phyloP scores from a whole-genome alignment of 345 rosid genomes.

The Eutrema heterophyllum region DNA sequence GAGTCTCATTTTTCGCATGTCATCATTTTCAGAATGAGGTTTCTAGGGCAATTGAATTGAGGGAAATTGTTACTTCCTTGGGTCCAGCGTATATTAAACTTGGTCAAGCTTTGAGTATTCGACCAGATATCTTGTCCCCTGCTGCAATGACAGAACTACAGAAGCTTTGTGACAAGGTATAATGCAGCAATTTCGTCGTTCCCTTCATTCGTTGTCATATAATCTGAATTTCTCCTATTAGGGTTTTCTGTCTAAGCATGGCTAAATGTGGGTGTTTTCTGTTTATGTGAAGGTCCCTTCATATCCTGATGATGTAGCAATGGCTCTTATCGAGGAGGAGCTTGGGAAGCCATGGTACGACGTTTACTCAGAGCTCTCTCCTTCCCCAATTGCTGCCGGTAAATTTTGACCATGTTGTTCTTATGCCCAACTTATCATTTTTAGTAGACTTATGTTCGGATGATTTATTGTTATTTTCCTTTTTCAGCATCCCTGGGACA shows the following conservation, averaged over 20 bases:
- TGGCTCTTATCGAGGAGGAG: conserved; percentile 94
- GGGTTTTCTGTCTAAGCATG: not conserved
- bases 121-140: conserved; percentile 95
- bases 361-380: conserved; percentile 79
- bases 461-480: conserved; percentile 16
- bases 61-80: conserved; percentile 96
- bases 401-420: conserved; percentile 12
- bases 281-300: conserved; percentile 83
- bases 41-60: conserved; percentile 87
- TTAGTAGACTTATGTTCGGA: not conserved
- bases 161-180: conserved; percentile 97
- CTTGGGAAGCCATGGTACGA: conserved; percentile 90
- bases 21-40: conserved; percentile 74
- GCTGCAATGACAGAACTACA: conserved; percentile 92
- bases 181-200: not conserved
- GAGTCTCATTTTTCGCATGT: conserved; percentile 10
- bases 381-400: conserved; percentile 99
- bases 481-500: conserved; percentile 93
- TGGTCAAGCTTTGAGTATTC: conserved; percentile 97
- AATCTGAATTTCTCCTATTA: not conserved
- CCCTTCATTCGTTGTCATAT: not conserved
- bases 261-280: not conserved
- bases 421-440: not conserved
- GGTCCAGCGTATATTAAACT: conserved; percentile 98
- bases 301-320: conserved; percentile 93